Base-by-base conservation (phyloP, 768 basidiomycete genomes). In the Roridomyces roridus region DNA sequence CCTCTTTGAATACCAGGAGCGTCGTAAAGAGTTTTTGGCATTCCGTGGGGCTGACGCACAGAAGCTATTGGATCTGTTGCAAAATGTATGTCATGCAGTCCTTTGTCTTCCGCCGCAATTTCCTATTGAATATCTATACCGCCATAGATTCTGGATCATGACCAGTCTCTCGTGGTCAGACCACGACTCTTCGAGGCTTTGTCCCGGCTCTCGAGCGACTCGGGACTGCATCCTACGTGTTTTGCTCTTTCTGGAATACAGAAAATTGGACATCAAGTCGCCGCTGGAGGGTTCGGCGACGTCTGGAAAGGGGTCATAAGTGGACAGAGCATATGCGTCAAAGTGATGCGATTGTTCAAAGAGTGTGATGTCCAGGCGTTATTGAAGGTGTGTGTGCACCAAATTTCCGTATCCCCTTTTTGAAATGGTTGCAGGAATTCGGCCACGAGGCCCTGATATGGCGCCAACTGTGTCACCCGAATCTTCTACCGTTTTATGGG, bases 401-500 rank as follows among this genome's bases (percentile, higher is more conserved):
- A 12, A 24, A 17, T 15, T 5, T 49, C 1, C 63, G n/a, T 29
- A 11, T 21, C n/a, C n/a, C n/a, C n/a, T n/a, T 12, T 31, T 7
- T 20, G 5, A 25, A 2, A 29, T 26, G 3, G 18, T 9, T 46
- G 5, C 39, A 60, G 59, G 59, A 46, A 36, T 60, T 60, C 18
- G 11, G 48, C 8, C 31, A 58, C 24, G 68, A 69, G 40, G 63
- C 67, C 12, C 47, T 64, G 17, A 64, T 68, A 20, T 60, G 64
- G 36, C 64, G 59, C 15, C 56, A 65, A 7, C 53, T 68, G 23
- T 31, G 46, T 37, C 67, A 67, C 46, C 65, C 68, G 6, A 65
- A 65, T 25, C 41, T 68, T 35, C 53, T 70, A 17, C 56, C 65
- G 1, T 70, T 67, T 47, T 48, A 65, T 11, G 68, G 67, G 15